Conservation (phyloP, 306 rosid genomes). For the Argentina anserina region DNA sequence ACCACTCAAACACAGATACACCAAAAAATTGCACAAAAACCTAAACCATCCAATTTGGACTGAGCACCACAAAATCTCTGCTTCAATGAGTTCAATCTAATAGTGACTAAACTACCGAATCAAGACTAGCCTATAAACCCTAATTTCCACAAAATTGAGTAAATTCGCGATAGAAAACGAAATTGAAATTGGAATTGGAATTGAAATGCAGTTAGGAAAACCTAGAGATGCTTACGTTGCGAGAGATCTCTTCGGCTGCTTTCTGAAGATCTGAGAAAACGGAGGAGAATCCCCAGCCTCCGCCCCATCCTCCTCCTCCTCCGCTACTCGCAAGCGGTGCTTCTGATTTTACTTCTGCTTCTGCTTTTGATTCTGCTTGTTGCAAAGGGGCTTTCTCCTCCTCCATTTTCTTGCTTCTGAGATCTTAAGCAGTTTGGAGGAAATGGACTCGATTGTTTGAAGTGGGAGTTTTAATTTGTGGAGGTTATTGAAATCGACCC, state of each 20-base stretch:
- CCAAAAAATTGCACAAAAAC: constrained; percentile 12
- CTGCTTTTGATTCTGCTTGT: constrained; percentile 22
- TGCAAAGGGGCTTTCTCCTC: constrained; percentile 34
- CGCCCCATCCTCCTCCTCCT: constrained; percentile 72
- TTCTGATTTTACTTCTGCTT: neutral
- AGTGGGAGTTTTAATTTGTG: neutral
- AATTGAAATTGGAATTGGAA: neutral
- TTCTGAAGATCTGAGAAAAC: constrained; percentile 83
- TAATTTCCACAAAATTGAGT: neutral
- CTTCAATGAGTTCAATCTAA: neutral
- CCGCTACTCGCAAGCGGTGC: constrained; percentile 25
- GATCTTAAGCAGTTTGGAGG: neutral
- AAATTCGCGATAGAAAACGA: neutral
- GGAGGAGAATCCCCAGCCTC: constrained; percentile 82
- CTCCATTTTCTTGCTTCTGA: constrained; percentile 38
- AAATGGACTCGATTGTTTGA: neutral
- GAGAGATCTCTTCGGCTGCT: constrained; percentile 93
- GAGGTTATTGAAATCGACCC: constrained; percentile 3
- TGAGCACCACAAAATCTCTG: neutral
- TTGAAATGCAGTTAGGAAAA: neutral
- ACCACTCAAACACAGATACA: constrained; percentile 1
- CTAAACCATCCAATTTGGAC: neutral
- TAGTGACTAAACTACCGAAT: neutral
- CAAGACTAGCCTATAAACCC: neutral
- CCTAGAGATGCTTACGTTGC: constrained; percentile 54